phyloP scores from a whole-genome alignment of 2,329 filamentous ascomycete species.

The Westerdykella sp. region DNA sequence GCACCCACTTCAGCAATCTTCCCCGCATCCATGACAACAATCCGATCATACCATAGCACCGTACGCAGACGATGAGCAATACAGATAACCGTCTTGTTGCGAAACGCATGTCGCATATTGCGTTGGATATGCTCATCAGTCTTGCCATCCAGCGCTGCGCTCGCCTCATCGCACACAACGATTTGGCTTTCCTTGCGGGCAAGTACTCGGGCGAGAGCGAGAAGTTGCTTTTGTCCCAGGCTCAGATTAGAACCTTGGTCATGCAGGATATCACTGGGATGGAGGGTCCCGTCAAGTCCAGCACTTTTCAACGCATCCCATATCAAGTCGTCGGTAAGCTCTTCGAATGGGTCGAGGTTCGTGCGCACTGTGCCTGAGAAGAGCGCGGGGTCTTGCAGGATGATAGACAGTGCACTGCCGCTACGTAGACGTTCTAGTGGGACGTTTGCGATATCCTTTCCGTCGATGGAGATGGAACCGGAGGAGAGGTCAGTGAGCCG shows the following conservation, averaged over 20 bases:
- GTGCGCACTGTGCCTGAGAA: slow-evolving; percentile 47
- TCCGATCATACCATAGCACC: slow-evolving; percentile 84
- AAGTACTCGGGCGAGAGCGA: slow-evolving; percentile 82
- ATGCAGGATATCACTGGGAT: neutral
- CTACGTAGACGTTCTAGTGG: slow-evolving; percentile 37
- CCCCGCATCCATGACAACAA: slow-evolving; percentile 87
- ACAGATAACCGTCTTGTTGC: slow-evolving; percentile 76
- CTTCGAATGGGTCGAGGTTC: slow-evolving; percentile 85
- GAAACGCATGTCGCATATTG: slow-evolving; percentile 76
- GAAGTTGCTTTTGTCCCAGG: slow-evolving; percentile 83
- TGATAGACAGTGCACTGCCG: slow-evolving; percentile 32
- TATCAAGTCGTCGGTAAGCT: slow-evolving; percentile 80
- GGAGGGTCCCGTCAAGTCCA: slow-evolving; percentile 57
- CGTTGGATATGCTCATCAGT: slow-evolving; percentile 88
- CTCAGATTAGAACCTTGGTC: no score
- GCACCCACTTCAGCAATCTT: slow-evolving; percentile 74
- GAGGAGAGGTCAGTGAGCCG: slow-evolving; percentile 39
- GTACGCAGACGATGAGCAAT: slow-evolving; percentile 86
- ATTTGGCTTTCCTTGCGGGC: slow-evolving; percentile 70
- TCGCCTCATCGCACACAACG: slow-evolving; percentile 92
- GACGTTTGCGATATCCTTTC: slow-evolving; percentile 41
- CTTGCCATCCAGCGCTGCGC: slow-evolving; percentile 83
- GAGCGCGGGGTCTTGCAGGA: slow-evolving; percentile 48
- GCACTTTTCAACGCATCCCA: slow-evolving; percentile 69
- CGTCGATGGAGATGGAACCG: slow-evolving; percentile 43